phyloP scores from a whole-genome alignment of 2,329 filamentous ascomycete species.

The Bretziella fagacearum region DNA sequence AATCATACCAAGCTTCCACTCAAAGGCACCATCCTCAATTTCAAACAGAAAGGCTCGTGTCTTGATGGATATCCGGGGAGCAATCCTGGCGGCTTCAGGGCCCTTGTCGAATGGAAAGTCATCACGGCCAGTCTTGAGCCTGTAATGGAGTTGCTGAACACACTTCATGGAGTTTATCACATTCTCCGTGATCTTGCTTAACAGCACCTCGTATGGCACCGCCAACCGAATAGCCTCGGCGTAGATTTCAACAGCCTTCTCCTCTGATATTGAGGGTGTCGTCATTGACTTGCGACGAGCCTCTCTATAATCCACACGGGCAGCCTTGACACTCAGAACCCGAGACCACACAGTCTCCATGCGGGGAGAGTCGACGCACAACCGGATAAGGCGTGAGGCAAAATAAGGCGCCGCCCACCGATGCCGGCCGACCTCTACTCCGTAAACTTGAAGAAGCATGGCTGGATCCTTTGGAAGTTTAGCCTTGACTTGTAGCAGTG shows the following conservation, averaged over 20 bases:
- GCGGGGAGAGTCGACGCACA: slow-evolving; percentile 76
- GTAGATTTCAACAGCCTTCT: slow-evolving; percentile 68
- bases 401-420: slow-evolving; percentile 76
- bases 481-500: slow-evolving; percentile 73
- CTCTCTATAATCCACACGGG: slow-evolving; percentile 66
- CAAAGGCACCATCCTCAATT: slow-evolving; percentile 87
- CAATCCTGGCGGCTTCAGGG: slow-evolving; percentile 68
- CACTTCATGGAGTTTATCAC: slow-evolving; percentile 76
- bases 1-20: slow-evolving; percentile 92
- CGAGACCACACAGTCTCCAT: slow-evolving; percentile 75
- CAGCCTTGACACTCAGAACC: slow-evolving; percentile 64
- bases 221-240: slow-evolving; percentile 75
- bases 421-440: slow-evolving; percentile 66
- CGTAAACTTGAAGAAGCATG: slow-evolving; percentile 77
- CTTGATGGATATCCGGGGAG: slow-evolving; percentile 72
- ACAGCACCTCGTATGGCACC: slow-evolving; percentile 77
- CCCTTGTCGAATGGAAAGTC: slow-evolving; percentile 65
- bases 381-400: slow-evolving; percentile 56
- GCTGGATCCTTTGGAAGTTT: slow-evolving; percentile 78
- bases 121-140: slow-evolving; percentile 73
- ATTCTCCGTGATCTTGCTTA: slow-evolving; percentile 89
- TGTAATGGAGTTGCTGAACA: slow-evolving; percentile 76
- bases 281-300: slow-evolving; percentile 48
- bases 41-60: slow-evolving; percentile 75
- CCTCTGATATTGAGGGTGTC: slow-evolving; percentile 40